Evolutionary conservation across 1,139 yeast genomes (phyloP), one percentile per base, ranked within the genome.

Genomic region (Blastobotrys ciferrii): DNA sequence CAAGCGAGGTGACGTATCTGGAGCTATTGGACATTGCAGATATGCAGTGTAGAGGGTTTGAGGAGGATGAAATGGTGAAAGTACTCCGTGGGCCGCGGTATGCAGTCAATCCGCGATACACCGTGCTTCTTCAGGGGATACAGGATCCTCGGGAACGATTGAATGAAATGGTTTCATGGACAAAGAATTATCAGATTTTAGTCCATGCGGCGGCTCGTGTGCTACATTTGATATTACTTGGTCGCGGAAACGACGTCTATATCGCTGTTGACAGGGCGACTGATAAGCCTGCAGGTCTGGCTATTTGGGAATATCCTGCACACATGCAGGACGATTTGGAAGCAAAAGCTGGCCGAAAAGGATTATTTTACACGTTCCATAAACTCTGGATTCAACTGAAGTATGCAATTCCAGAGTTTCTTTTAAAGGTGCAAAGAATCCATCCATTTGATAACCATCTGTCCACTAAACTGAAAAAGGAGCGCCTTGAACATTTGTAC

Each of bases 111-210:
- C 40, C 40, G 5, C 17, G 18, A 18, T 36, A 36, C 14, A 19
- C 5, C 18, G 40, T 15, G 13, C 25, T 36, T 18, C 25, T 36
- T 4, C 40, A 36, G 28, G 19, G 39, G 2, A 38, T 38, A n/a
- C 4, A n/a, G 19, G 42, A 38, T 17, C 42, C 42, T 3, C 28
- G 42, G 19, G 42, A 38, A 19, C 42, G 42, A 17, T n/a, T 20
- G 13, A 7, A 15, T 12, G 19, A 18, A 12, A 13, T 13, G 9
- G n/a, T 38, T 15, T 6, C 13, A n/a, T 28, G 23, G 17, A 30
- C 42, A n/a, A 19, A 20, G 15, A 17, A 11, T 7, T n/a, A 14
- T 5, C 13, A 15, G 33, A 43, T n/a, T 2, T 13, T 4, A 25
- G 45, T 38, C 25, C 25, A 2, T 13, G 33, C 13, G 14, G 18